A percentile compares a stretch with the other conserved stretches of the same genome.
Evolutionary conservation across 2,329 filamentous ascomycete species (phyloP).

Genomic region (Fonsecaea nubica): DNA sequence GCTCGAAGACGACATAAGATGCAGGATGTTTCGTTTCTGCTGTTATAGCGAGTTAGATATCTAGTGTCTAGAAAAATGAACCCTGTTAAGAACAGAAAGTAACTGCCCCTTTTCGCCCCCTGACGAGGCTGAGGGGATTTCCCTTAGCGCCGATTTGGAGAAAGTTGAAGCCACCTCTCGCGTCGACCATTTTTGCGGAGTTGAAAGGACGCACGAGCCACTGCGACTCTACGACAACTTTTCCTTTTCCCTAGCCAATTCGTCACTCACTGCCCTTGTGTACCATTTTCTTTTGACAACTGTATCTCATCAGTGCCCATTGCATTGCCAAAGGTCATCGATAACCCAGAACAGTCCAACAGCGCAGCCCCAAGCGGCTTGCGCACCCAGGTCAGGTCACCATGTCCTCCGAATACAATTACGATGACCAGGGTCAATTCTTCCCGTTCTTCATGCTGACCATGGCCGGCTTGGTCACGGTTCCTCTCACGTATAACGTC

Average conservation of each 20-base stretch:
- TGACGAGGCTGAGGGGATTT: neutral
- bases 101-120: neutral
- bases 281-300: neutral
- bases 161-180: conserved; percentile 10
- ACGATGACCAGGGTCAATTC: conserved; percentile 97
- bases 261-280: conserved; percentile 1
- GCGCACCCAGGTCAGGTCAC: neutral
- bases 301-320: neutral
- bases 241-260: neutral
- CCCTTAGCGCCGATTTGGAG: conserved; percentile 2
- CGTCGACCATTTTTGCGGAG: conserved; percentile 5
- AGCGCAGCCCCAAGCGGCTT: conserved; percentile 6
- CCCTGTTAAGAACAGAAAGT: neutral
- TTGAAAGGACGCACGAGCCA: neutral
- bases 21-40: neutral
- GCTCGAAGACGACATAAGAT: neutral
- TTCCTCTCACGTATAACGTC: conserved; percentile 88
- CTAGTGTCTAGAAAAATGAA: neutral
- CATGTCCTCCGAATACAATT: conserved; percentile 87
- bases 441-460: conserved; percentile 99
- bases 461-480: conserved; percentile 81
- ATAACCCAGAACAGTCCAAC: neutral
- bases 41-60: neutral
- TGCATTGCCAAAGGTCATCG: neutral
- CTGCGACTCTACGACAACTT: neutral